Evolutionary conservation across 169 alveolate species (phyloP), one percentile per base, ranked within the genome.

Genomic region (Eimeria falciformis): DNA sequence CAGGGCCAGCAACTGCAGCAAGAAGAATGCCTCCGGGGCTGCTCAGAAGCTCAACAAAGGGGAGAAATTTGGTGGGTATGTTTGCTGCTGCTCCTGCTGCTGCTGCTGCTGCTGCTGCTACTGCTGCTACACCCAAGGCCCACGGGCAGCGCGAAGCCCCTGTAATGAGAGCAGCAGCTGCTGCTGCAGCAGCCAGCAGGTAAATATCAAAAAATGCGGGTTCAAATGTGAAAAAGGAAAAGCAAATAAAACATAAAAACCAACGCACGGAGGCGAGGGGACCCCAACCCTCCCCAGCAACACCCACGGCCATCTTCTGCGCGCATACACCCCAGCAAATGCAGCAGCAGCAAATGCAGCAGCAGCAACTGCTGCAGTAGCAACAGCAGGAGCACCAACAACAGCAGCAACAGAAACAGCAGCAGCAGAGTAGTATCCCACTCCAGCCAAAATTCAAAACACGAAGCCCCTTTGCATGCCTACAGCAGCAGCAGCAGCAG

Each of bases 361-460:
- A 65, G 75, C 73, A 62, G 73, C 1, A 62, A 2, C 73, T 21
- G 73, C 33, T 21, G 73, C 40, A 62, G 73, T 33, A 62, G 73
- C 73, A 62, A 33, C 33, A 62, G 73, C 40, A 62, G 73, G 0
- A 62, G 5, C 73, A 62, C 40, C 73, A 62, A 2, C 75, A 65
- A 33, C 40, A 65, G 75, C 75, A 65, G 75, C 75, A 65, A 33
- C 37, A 65, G 75, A 17, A 53, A n/a, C 65, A 53, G 65, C 65
- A 53, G 65, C 65, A 53, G 65, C 62, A 53, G 62, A 53, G 62
- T 4, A 0, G 1, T 6, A 33, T 33, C 40, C 40, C 40, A 33
- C 40, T 33, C 40, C 40, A 33, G 40, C 40, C 40, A 33, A 33
- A 33, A 33, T 33, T 33, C 40, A 33, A 33, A 33, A 2, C 40